Base-by-base conservation (phyloP, 208 protist species). In the Acanthamoeba healyi region DNA sequence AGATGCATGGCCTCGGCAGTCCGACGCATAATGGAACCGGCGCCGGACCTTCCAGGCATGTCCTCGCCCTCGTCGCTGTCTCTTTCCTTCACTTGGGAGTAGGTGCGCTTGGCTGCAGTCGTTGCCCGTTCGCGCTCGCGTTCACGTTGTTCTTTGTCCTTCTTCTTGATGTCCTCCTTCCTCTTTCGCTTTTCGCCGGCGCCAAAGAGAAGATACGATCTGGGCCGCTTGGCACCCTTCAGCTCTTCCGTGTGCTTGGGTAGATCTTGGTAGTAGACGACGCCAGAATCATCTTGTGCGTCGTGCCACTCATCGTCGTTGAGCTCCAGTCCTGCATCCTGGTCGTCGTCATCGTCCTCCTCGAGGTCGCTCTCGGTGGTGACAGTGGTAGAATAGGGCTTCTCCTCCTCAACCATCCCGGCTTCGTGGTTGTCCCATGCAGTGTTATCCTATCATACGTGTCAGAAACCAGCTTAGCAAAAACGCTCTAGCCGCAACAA, bases 151-250 rank as follows among this genome's bases (percentile, higher is more conserved):
- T 86, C 77, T 26, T 58, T 51, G 26, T 44, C 77, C 77, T 58
- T 86, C 29, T 86, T 58, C 44, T 58, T 51, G 38, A 58, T 86
- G 46, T 86, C 77, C 12, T 86, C 77, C 14, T 86, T 86, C 34
- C 12, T 86, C 77, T 32, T 51, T 26, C 77, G 40, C 77, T 86
- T 86, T 58, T 86, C 77, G 4, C 77, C 77, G 14, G 77, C 77
- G n/a, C 74, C 74, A 82, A 61, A 86, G 46, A 22, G 5, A 34
- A 38, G 26, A 7, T n/a, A 29, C 44, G 26, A 12, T 15, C 77
- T 12, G 24, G 77, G 77, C 3, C 46, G 40, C 77, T 86, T 86
- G 44, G 77, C 44, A 4, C 44, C 77, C 29, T 61, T 86, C 24
- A 86, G 46, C 46, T 86, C 77, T 9, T 54, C 44, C 0, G 70